Conservation (phyloP, 164 flowering plant genomes). For the Chimonanthus salicifolius region DNA sequence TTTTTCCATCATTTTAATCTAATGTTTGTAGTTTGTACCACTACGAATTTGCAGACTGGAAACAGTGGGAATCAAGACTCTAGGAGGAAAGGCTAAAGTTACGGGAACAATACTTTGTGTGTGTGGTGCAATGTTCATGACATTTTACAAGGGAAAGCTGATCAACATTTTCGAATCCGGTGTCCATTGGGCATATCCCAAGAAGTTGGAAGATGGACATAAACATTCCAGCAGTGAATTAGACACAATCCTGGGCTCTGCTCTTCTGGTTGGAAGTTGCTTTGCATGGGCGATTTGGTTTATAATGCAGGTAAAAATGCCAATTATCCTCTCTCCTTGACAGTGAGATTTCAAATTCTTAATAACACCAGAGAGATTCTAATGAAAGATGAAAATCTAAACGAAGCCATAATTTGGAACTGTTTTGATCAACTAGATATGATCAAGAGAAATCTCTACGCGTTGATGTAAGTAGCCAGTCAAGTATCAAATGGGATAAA, state of each 20-base stretch:
- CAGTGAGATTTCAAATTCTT: no score
- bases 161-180: conserved; percentile 43
- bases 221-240: conserved; percentile 11
- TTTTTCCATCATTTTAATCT: no score
- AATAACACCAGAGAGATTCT: no score
- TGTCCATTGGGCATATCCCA: conserved; percentile 61
- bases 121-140: conserved; percentile 82
- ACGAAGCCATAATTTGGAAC: no score
- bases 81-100: conserved; percentile 61
- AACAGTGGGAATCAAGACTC: conserved; percentile 39
- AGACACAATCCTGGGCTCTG: conserved; percentile 39
- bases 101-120: conserved; percentile 68
- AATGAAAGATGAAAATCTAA: no score
- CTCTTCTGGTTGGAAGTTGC: conserved; percentile 45
- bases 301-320: conserved; percentile 51
- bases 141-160: conserved; percentile 66
- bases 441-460: no score
- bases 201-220: conserved; percentile 10
- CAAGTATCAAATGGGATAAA: no score
- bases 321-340: neutral
- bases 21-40: no score
- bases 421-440: no score
- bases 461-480: no score
- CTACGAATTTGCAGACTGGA: conserved; percentile 44
- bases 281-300: conserved; percentile 69